A percentile compares a stretch with the other conserved stretches of the same genome.
phyloP scores from a whole-genome alignment of 2,329 filamentous ascomycete genomes.

The Apiospora rasikravindrae region DNA sequence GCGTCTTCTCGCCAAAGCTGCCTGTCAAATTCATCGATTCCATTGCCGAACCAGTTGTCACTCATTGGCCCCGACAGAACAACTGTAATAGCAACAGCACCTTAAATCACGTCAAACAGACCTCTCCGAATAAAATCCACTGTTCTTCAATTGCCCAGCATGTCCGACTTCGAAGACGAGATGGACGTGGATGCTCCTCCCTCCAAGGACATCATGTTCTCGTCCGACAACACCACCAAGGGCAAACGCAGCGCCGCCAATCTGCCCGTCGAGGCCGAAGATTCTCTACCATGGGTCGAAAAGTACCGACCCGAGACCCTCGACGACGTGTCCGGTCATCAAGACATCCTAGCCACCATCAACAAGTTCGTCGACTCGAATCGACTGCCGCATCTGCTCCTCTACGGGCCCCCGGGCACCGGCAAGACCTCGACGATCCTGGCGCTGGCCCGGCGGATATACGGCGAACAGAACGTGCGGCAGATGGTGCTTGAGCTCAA shows the following conservation, averaged over 20 bases:
- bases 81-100: background rate
- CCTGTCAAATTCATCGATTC: background rate
- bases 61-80: background rate
- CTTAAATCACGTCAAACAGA: no score
- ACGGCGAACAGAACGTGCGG: slow-evolving; percentile 88
- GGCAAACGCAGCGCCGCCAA: slow-evolving; percentile 94
- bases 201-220: slow-evolving; percentile 66
- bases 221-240: slow-evolving; percentile 75
- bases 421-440: slow-evolving; percentile 98
- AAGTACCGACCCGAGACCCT: slow-evolving; percentile 93
- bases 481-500: slow-evolving; percentile 99
- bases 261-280: slow-evolving; percentile 89
- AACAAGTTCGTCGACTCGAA: slow-evolving; percentile 97
- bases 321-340: slow-evolving; percentile 92
- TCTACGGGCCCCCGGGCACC: slow-evolving; percentile 95
- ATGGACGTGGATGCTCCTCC: slow-evolving; percentile 64
- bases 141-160: slow-evolving; percentile 36
- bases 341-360: slow-evolving; percentile 96
- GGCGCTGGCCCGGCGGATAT: slow-evolving; percentile 90
- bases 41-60: background rate
- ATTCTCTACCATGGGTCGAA: slow-evolving; percentile 96
- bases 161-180: slow-evolving; percentile 66
- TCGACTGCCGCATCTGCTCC: slow-evolving; percentile 89
- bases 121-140: no score
- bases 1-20: slow-evolving; percentile 30